Conservation (phyloP, 1,139 yeast species). For the Suhomyces yuchorum region DNA sequence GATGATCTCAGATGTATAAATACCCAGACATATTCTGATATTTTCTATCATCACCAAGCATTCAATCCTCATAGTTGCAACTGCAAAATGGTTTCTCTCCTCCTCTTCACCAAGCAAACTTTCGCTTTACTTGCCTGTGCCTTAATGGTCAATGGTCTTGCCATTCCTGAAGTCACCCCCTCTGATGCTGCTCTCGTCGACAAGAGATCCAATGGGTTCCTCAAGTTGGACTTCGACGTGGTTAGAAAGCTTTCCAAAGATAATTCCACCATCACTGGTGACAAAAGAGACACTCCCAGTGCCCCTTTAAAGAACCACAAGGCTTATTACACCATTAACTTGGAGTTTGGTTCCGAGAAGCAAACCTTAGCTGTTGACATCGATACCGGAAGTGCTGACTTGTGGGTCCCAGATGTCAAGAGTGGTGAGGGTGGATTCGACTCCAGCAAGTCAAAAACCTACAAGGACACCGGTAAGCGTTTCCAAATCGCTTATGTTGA, state of each 20-base stretch:
- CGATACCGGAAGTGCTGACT: slow-evolving; percentile 27
- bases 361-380: slow-evolving; percentile 16
- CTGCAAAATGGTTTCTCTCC: slow-evolving; percentile 12
- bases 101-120: slow-evolving; percentile 11
- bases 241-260: slow-evolving; percentile 1
- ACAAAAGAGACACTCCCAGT: slow-evolving; percentile 3
- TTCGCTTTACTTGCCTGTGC: slow-evolving; percentile 12
- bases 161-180: slow-evolving; percentile 6
- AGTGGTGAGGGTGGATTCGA: slow-evolving; percentile 7
- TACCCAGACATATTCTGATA: not conserved
- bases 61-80: not conserved
- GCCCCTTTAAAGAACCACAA: slow-evolving; percentile 8
- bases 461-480: not conserved
- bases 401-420: slow-evolving; percentile 19
- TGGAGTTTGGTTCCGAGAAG: slow-evolving; percentile 14
- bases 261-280: not conserved
- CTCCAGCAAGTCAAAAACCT: slow-evolving; percentile 8
- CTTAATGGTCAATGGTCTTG: slow-evolving; percentile 11
- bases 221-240: slow-evolving; percentile 18
- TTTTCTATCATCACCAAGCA: not conserved
- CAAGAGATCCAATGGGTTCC: slow-evolving; percentile 13
- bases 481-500: slow-evolving; percentile 23
- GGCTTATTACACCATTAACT: slow-evolving; percentile 12
- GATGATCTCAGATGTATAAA: slow-evolving; percentile 3
- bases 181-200: slow-evolving; percentile 1